Base-by-base conservation (phyloP, 1,284 basidiomycete genomes). In the Microbotryum silenes-acaulis region DNA sequence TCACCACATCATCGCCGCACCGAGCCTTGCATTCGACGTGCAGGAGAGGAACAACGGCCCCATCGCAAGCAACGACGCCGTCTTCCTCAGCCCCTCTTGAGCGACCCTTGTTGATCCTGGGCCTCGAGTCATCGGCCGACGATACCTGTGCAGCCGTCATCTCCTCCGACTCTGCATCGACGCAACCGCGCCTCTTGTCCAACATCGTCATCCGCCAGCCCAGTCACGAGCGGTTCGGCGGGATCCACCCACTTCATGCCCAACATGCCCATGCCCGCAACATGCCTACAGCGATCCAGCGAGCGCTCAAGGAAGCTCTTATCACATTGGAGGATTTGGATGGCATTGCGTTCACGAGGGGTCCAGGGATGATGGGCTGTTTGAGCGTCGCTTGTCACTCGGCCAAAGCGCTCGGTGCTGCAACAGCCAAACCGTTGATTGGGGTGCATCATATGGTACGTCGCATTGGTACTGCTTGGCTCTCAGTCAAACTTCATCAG, bases 371-470 rank as follows among this genome's bases (percentile, higher is more conserved):
- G 75, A 80, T 80, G 5, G 87, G 87, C 1, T 92, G 89, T 73
- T 79, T 97, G 6, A 82, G 81, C 33, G 85, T 91, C 6, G 83
- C 85, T 53, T 83, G 85, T 4, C 86, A 86, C 63, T 84, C 89
- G 2, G 90, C 90, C 8, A 89, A 88, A 72, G 83, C 84, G 0
- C 78, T 97, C 1, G 89, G 90, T 0, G 85, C 88, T 0, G 85
- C 84, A 0, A 78, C 84, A 8, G 78, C 81, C 49, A 88, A 90
- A 71, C 91, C 91, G 0, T 67, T 94, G 1, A 82, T 96, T 9
- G 91, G 90, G 6, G 87, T 94, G 3, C 89, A 96, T 75, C 92
- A 96, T 72, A 96, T 96, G 92, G 91, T 89, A 27, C 54, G 79
- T 72, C 56, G 51, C 42, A 20, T 46, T 56, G 49, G 49, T 29